phyloP scores from a whole-genome alignment of 176 grass and related monocot genomes.

The Aegilops tauschii region DNA sequence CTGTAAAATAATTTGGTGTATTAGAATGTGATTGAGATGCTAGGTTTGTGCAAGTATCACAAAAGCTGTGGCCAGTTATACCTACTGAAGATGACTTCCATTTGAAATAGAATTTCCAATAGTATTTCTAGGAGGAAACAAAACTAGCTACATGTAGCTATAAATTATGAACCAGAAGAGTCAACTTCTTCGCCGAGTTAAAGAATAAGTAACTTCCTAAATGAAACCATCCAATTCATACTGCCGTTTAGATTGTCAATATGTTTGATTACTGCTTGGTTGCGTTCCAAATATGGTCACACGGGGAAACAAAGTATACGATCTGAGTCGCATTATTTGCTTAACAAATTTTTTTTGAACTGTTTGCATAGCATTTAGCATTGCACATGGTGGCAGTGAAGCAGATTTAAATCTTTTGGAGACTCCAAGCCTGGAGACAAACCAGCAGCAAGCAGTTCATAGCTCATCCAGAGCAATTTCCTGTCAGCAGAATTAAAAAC shows the following conservation, averaged over 20 bases:
- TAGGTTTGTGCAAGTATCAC: not conserved
- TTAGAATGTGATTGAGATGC: not conserved
- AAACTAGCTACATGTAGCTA: not conserved
- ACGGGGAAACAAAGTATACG: not conserved
- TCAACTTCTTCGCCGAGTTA: not conserved
- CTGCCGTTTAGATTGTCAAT: not conserved
- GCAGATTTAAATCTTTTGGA: not conserved
- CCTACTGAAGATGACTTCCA: not conserved
- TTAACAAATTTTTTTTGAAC: too few species aligned
- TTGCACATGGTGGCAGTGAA: not conserved
- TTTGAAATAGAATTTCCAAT: not conserved
- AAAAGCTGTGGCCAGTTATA: not conserved
- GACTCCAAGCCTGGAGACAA: not conserved
- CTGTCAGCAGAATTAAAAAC: not conserved
- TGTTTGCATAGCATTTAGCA: not conserved
- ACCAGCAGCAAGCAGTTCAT: too few species aligned
- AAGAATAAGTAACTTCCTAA: not conserved
- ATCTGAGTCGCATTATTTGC: not conserved
- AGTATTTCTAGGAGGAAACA: not conserved
- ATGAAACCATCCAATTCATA: not conserved
- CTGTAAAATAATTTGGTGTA: constrained; percentile 34
- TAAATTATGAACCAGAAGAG: not conserved
- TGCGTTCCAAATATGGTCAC: not conserved
- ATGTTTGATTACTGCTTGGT: not conserved
- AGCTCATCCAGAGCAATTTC: not conserved